These are phyloP conservation scores for Spinellus fusiger DNA, from an alignment of 192 early-diverging fungal genomes.

Conservation along the genomic window DNA sequence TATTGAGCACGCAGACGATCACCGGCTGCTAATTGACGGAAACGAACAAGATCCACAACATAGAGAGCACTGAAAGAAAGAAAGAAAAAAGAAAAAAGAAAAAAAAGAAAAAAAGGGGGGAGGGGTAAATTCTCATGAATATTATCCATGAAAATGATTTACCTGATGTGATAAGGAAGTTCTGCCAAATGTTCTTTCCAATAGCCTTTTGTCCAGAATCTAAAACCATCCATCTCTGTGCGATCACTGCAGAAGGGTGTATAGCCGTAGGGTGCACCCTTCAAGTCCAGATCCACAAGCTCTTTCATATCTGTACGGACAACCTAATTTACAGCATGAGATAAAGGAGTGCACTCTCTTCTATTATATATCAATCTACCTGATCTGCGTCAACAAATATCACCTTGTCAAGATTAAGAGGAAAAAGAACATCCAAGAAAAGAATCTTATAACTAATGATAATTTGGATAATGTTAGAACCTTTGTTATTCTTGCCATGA, in stretches of 20 bases:
- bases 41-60: conserved; percentile 89
- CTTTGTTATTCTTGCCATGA: no score
- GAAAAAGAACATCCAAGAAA: conserved; percentile 97
- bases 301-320: conserved; percentile 95
- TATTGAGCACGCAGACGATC: conserved; percentile 91
- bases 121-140: background rate
- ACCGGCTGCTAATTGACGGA: conserved; percentile 91
- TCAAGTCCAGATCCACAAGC: conserved; percentile 84
- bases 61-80: conserved; percentile 70
- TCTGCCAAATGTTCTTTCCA: conserved; percentile 86
- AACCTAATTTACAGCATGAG: conserved; percentile 39
- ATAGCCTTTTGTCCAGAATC: conserved; percentile 97
- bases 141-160: background rate
- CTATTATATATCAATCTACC: conserved; percentile 31
- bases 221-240: conserved; percentile 90
- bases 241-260: conserved; percentile 94
- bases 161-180: conserved; percentile 90
- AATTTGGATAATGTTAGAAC: background rate
- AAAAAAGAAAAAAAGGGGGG: background rate
- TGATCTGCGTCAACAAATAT: conserved; percentile 99
- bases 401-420: conserved; percentile 83
- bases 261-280: conserved; percentile 94
- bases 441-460: conserved; percentile 93
- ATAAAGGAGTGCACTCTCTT: background rate
- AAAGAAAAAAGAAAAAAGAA: background rate